These are phyloP conservation scores for Penicillium sp. DNA, from an alignment of 2,329 filamentous ascomycete genomes.

Conservation along the genomic window DNA sequence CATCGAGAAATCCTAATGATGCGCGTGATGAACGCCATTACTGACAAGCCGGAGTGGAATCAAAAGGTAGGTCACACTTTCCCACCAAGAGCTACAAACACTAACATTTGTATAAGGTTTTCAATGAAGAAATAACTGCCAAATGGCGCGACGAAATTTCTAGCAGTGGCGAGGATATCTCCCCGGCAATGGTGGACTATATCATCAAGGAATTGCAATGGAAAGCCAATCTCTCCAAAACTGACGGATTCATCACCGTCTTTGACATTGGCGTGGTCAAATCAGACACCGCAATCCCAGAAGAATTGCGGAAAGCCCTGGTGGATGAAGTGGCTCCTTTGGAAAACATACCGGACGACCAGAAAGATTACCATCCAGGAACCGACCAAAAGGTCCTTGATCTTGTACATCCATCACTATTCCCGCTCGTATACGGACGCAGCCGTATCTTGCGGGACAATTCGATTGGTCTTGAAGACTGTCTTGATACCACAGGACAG, in stretches of 20 bases:
- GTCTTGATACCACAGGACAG: conserved; percentile 15
- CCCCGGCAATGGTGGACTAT: conserved; percentile 38
- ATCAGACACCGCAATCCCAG: conserved; percentile 51
- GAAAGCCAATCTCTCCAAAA: conserved; percentile 46
- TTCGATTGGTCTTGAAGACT: conserved; percentile 26
- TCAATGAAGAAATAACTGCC: conserved; percentile 34
- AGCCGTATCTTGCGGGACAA: conserved; percentile 24
- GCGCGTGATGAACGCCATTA: conserved; percentile 42
- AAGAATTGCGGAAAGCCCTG: conserved; percentile 45
- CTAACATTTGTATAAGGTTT: conserved; percentile 22
- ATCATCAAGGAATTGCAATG: conserved; percentile 51
- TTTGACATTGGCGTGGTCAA: conserved; percentile 54
- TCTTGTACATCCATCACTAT: conserved; percentile 63
- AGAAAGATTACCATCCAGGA: conserved; percentile 65
- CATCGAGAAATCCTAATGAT: conserved; percentile 42
- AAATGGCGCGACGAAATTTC: conserved; percentile 38
- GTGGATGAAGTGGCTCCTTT: conserved; percentile 50
- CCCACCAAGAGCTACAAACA: not conserved
- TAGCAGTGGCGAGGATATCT: conserved; percentile 26
- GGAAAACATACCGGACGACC: conserved; percentile 53
- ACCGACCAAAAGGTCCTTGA: conserved; percentile 61
- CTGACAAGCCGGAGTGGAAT: conserved; percentile 46
- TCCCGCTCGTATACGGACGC: conserved; percentile 34
- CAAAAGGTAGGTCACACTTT: conserved; percentile 31
- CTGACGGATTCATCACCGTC: conserved; percentile 43